These are phyloP conservation scores for Mangifera indica DNA, from an alignment of 345 rosid genomes.

Conservation along the genomic window DNA sequence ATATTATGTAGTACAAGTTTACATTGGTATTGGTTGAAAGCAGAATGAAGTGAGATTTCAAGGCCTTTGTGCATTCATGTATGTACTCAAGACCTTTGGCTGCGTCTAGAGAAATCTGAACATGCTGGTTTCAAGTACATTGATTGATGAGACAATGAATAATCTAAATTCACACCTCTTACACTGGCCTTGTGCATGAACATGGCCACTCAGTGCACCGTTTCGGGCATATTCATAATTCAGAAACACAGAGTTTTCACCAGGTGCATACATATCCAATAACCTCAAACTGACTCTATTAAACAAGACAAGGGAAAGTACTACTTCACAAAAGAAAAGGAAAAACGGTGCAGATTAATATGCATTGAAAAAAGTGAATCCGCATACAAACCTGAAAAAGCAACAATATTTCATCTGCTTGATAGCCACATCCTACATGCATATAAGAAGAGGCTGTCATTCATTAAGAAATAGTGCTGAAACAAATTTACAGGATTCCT, in stretches of 20 bases:
- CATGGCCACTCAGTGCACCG: conserved; percentile 38
- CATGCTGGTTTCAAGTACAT: neutral
- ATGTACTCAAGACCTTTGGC: conserved; percentile 45
- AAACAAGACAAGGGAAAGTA: neutral
- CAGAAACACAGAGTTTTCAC: conserved; percentile 36
- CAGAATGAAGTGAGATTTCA: too few relatives aligned
- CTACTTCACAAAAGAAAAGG: neutral
- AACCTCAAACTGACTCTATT: conserved; percentile 29
- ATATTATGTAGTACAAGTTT: too few relatives aligned
- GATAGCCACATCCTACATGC: conserved; percentile 38
- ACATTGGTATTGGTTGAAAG: too few relatives aligned
- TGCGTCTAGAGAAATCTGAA: conserved; percentile 38
- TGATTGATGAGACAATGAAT: neutral
- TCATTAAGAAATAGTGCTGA: neutral
- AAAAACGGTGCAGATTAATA: neutral
- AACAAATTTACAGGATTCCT: neutral
- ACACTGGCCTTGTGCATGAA: conserved; percentile 19
- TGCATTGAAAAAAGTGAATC: neutral
- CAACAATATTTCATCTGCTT: conserved; percentile 36
- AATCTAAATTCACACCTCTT: conserved; percentile 19
- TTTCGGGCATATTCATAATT: conserved; percentile 39
- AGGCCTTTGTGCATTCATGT: conserved; percentile 33
- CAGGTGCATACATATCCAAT: conserved; percentile 38
- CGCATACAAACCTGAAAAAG: neutral
- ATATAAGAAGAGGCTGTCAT: neutral